Evolutionary conservation across 805 yeast species (phyloP).

Genomic region (Ogataea glucozyma): DNA sequence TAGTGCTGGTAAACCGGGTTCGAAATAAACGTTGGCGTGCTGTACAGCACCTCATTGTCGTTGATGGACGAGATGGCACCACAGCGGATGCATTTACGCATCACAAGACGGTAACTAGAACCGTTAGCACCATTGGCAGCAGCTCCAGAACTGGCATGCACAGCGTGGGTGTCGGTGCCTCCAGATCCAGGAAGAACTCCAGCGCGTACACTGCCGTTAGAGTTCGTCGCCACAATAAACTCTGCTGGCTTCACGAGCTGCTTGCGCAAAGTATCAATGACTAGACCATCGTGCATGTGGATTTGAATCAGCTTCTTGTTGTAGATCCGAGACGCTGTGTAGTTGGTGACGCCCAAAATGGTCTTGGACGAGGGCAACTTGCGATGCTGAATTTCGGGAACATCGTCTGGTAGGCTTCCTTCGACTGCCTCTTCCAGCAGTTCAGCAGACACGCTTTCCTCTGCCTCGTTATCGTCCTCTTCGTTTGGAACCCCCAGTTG

Average conservation of each 20-base stretch:
- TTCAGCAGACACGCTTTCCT: slow-evolving; percentile 5
- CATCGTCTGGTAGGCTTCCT: slow-evolving; percentile 1
- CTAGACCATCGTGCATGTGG: slow-evolving; percentile 29
- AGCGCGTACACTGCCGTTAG: neutral
- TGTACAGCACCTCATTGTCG: slow-evolving; percentile 27
- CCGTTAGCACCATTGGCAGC: neutral
- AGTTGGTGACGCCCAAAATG: slow-evolving; percentile 27
- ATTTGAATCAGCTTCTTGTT: slow-evolving; percentile 23
- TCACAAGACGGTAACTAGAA: slow-evolving; percentile 16
- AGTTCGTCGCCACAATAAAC: slow-evolving; percentile 15
- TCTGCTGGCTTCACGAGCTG: slow-evolving; percentile 32
- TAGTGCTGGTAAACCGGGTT: slow-evolving; percentile 37
- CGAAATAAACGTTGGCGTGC: slow-evolving; percentile 29
- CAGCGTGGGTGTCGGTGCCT: slow-evolving; percentile 1
- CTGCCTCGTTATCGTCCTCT: slow-evolving; percentile 13
- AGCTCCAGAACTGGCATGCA: no score
- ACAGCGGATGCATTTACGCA: slow-evolving; percentile 37
- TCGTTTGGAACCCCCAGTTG: slow-evolving; percentile 33
- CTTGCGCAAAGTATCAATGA: slow-evolving; percentile 36
- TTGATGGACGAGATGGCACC: slow-evolving; percentile 40
- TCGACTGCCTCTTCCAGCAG: slow-evolving; percentile 27
- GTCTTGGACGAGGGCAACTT: slow-evolving; percentile 5
- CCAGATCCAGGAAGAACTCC: slow-evolving; percentile 6
- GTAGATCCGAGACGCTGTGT: slow-evolving; percentile 14
- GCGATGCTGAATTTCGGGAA: neutral